Percentiles rank a stretch among this genome's conserved stretches.
Evolutionary conservation across 2,329 filamentous ascomycete genomes (phyloP).

Genomic region (Phaeosphaeriaceae sp.): DNA sequence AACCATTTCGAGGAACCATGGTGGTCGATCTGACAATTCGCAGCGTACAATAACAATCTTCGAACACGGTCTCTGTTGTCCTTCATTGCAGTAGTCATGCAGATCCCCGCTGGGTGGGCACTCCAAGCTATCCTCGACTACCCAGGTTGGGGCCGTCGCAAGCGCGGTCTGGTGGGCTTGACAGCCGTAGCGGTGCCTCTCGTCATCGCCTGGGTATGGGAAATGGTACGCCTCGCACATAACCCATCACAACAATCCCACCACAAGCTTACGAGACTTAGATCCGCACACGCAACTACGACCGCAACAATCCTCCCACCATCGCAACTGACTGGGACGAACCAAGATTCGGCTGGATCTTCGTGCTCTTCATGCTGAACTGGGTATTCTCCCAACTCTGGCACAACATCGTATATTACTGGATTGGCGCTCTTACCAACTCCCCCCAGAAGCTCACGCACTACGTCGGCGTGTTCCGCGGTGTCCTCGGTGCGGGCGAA

Average conservation of each 20-base stretch:
- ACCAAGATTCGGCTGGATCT: slow-evolving; percentile 34
- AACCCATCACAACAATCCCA: too few species aligned
- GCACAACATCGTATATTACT: slow-evolving; percentile 44
- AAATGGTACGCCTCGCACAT: slow-evolving; percentile 28
- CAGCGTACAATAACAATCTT: slow-evolving; percentile 39
- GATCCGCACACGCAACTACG: slow-evolving; percentile 40
- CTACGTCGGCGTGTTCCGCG: slow-evolving; percentile 40
- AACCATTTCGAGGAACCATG: neutral
- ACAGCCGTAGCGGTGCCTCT: slow-evolving; percentile 34
- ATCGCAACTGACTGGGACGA: slow-evolving; percentile 39
- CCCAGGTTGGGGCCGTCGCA: slow-evolving; percentile 36
- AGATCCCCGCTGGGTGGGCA: slow-evolving; percentile 40
- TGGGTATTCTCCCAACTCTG: slow-evolving; percentile 42
- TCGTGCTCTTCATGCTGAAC: slow-evolving; percentile 40
- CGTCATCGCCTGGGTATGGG: slow-evolving; percentile 39
- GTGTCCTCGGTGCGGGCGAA: slow-evolving; percentile 40
- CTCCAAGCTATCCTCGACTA: slow-evolving; percentile 39
- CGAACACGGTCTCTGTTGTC: slow-evolving; percentile 35
- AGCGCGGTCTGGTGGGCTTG: slow-evolving; percentile 36
- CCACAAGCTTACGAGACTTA: too few species aligned
- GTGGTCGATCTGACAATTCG: neutral
- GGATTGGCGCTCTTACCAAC: slow-evolving; percentile 41
- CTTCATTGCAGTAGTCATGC: slow-evolving; percentile 37
- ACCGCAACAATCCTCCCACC: slow-evolving; percentile 28
- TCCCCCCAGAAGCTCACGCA: slow-evolving; percentile 41